phyloP scores from a whole-genome alignment of 1,284 basidiomycete species.

The Papiliotrema flavescens region DNA sequence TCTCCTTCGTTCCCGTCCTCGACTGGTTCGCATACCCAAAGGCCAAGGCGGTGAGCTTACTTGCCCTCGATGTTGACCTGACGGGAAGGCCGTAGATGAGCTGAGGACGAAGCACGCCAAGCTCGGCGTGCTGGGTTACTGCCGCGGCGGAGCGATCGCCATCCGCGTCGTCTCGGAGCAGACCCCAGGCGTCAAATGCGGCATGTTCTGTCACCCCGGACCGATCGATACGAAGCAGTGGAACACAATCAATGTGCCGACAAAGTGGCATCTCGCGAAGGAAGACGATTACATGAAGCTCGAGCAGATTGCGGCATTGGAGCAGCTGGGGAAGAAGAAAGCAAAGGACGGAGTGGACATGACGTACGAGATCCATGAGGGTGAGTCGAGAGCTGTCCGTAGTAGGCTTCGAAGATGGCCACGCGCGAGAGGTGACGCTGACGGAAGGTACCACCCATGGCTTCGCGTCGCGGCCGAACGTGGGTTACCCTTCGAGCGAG shows the following conservation, averaged over 20 bases:
- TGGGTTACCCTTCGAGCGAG: neutral
- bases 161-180: constrained; percentile 24
- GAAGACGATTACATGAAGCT: constrained; percentile 55
- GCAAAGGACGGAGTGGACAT: constrained; percentile 34
- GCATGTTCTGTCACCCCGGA: constrained; percentile 61
- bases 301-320: constrained; percentile 49
- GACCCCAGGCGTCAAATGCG: constrained; percentile 26
- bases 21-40: constrained; percentile 1
- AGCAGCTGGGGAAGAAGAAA: constrained; percentile 50
- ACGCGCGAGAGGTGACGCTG: neutral
- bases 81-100: constrained; percentile 20
- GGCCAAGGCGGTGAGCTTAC: constrained; percentile 10
- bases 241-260: constrained; percentile 54
- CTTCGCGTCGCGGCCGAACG: constrained; percentile 2
- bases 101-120: constrained; percentile 57
- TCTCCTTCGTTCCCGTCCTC: constrained; percentile 7
- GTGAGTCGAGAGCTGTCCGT: constrained; percentile 34
- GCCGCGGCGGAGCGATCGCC: constrained; percentile 56
- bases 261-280: constrained; percentile 59
- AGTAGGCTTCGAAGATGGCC: neutral
- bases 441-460: constrained; percentile 1
- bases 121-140: constrained; percentile 63
- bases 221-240: constrained; percentile 48
- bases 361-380: constrained; percentile 59
- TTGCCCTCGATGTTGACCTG: neutral